Evolutionary conservation across 2,329 filamentous ascomycete genomes (phyloP), one percentile per base, ranked within the genome.

Genomic region (Epichloe amarillans): DNA sequence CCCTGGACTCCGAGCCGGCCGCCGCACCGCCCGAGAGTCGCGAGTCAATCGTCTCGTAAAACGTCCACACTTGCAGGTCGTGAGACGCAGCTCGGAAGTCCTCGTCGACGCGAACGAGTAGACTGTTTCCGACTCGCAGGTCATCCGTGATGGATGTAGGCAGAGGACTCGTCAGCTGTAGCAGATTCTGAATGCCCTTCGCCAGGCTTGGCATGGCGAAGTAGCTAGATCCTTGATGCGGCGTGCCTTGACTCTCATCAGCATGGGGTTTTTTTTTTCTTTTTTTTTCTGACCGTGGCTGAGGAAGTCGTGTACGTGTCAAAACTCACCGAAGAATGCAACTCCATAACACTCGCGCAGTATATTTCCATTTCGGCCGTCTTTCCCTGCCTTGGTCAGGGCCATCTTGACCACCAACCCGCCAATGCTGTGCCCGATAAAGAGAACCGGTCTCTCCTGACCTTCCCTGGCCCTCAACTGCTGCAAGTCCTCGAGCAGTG

Each of bases 191-290:
- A 30, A 83, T 79, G 57, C 76, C 78, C 15, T 69, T 60, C 11
- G 73, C 70, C n/a, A 82, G 70, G 42, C 73, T 73, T 0, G 69
- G 69, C 67, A 79, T 79, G 2, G 78, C 79, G 55, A 83, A 69
- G 58, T 82, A 82, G 42, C 74, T 82, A 0, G 79, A 82, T 3
- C 80, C 80, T 17, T 77, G 77, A 56, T 83, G 80, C 0, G 80
- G 80, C 1, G 79, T 79, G 17, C 71, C 75, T 78, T 50, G 15
- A 2, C 4, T 12, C 8, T 7, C n/a, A 23, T 14, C 3, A 21
- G 12, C 33, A 30, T 36, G 4, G n/a, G n/a, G n/a, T n/a, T n/a
- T n/a, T n/a, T n/a, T 38, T 3, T 19, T 26, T 26, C 30, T 2
- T 41, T 2, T 17, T 26, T 7, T 15, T 3, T 2, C 17, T 10